Base-by-base conservation (phyloP, 331 rosid genomes). In the Quercus tomentella region DNA sequence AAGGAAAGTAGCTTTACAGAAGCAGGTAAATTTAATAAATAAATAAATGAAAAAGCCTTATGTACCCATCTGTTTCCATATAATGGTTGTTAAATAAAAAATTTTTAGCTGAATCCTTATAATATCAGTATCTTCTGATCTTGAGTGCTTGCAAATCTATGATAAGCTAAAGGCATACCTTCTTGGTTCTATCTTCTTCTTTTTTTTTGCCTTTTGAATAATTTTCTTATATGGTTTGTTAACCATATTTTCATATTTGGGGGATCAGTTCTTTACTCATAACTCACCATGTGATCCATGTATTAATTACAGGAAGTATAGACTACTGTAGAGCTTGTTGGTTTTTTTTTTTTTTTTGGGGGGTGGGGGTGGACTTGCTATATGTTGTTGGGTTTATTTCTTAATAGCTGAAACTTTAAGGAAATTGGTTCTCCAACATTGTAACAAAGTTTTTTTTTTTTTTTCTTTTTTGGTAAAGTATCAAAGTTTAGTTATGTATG, bases 1-100 rank as follows among this genome's bases (percentile, higher is more conserved):
- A 93, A 90, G 81, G 99, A 95, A 88, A 87, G 96, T 84, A 93
- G 71, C 69, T 90, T 89, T 75, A 95, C 98, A 8, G 94, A 91
- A 84, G 76, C 92, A 74, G 99, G 99, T 95, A 82, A 72, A 52
- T 54, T 71, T 11, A 49, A 49, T 14, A 49, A 49, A 49, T 41
- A 0, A 41, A 41, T 9, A 41, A 41, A 41, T 41, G 12, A 14
- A 12, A 49, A 14, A 1, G 15, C 54, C 17, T 66, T 4, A 43
- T 31, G 35, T 10, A 67, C n/a, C 35, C 8, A n/a, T 67, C 37
- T 67, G 22, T 20, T 67, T 33, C 51, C 10, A 33, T 18, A 66
- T 7, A 31, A 33, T 18, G 26, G 26, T 18, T 33, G 49, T 9
- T 33, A 67, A 33, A n/a, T 67, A 33, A 67, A 14, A 0, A 8